Base-by-base conservation (phyloP, 139 green algal genomes). In the Coelastrella sp. region DNA sequence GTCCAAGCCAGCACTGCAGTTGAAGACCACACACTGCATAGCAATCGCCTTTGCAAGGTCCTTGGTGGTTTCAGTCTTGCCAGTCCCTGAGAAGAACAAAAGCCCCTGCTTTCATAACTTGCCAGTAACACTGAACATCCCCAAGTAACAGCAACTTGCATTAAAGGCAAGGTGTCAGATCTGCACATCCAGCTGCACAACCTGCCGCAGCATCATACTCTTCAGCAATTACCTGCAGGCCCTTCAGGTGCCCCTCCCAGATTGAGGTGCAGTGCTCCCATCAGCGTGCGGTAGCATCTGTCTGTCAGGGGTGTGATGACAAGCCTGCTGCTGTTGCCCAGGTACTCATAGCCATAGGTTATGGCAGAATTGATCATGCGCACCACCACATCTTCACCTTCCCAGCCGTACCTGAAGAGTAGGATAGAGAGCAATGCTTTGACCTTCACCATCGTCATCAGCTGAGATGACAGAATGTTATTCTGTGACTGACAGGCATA, bases 21-120 rank as follows among this genome's bases (percentile, higher is more conserved):
- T 98, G 93, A 98, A 98, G 15, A 98, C 96, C 61, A 98, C 95
- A 90, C 96, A 98, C 95, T 97, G 95, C 94, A 95, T 95, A 59
- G 93, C 94, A 24, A 95, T 95, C 17, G 92, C 93, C 90, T 96
- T 96, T 70, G 93, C 94, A 56, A 96, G 88, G 68, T 96, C 94
- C 94, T 96, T 97, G 66, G 95, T 97, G 58, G 95, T 97, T 90
- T 97, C 95, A 24, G 95, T 97, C 92, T 96, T 96, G 68, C 95
- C 95, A 49, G 95, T 96, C 25, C 94, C 94, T 68, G 90, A n/a
- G 87, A 87, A 22, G 8, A 58, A 57, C 15, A 82, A 60, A 82
- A 19, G 19, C 15, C 14, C 4, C 76, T 0, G 76, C n/a, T 60
- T 6, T 19, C 66, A 75, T 75, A 20, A 49, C 3, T 3, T 49